Evolutionary conservation across 1,139 yeast species (phyloP), one percentile per base, ranked within the genome.

Genomic region (Debaryomyces fabryi): DNA sequence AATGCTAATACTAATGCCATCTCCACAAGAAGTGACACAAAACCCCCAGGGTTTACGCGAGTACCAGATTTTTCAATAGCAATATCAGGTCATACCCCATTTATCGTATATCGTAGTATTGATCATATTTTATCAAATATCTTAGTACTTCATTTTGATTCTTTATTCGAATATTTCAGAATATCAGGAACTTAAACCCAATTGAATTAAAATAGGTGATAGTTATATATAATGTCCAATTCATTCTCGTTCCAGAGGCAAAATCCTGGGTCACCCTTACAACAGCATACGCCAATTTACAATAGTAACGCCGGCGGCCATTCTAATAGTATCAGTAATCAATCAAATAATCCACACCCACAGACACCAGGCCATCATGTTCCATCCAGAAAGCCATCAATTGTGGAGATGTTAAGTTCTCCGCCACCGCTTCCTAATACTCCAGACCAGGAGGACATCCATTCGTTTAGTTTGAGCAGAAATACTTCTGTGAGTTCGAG

Each of bases 401-500:
- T 88, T 50, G 96, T 87, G 39, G 96, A 88, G 62, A 67, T 88
- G 68, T 72, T 88, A 44, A 82, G 90, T n/a, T 83, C 93, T 6
- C 96, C 96, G 1, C 96, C 96, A 6, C 88, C 90, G 0, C 66
- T 85, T 47, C 78, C 76, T 24, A 55, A 49, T 35, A 52, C 49
- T 30, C 55, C 57, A 38, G 59, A 57, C 43, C 64, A 64, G 45
- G 74, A 67, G 27, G 79, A 72, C 46, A 62, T 69, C 36, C 66
- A 67, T 52, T 64, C 71, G 15, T 64, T 75, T 50, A 69, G 72
- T 44, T 71, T 80, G 53, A 76, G 82, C 8, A 64, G 85, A 54
- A 68, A 74, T 50, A 60, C 76, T 2, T 72, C 79, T 3, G 58
- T 70, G 27, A 69, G 75, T 38, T 72, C 78, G 6, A 60, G 68